These are phyloP conservation scores for Suhomyces faveliae DNA, from an alignment of 805 yeast genomes.

Conservation along the genomic window DNA sequence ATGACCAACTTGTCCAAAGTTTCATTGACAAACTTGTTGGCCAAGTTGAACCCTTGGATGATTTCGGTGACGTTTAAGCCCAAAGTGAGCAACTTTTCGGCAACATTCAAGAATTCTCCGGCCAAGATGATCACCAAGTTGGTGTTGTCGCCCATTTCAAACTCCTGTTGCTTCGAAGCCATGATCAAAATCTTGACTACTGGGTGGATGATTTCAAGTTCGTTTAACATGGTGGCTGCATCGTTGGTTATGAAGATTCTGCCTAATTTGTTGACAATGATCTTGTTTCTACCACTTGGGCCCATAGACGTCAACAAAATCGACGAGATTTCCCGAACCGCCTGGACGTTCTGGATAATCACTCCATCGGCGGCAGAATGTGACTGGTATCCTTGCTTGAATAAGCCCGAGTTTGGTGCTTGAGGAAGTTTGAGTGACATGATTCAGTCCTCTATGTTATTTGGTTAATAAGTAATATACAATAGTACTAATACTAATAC, in stretches of 20 bases:
- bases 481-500: no score
- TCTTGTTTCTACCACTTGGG: slow-evolving; percentile 96
- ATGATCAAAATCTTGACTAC: slow-evolving; percentile 93
- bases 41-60: slow-evolving; percentile 87
- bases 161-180: slow-evolving; percentile 97
- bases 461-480: no score
- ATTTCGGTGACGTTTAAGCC: slow-evolving; percentile 93
- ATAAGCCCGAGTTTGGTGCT: slow-evolving; percentile 90
- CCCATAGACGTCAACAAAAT: slow-evolving; percentile 95
- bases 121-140: slow-evolving; percentile 89
- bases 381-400: slow-evolving; percentile 92
- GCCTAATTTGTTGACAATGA: slow-evolving; percentile 84
- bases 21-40: slow-evolving; percentile 69
- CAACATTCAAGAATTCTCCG: slow-evolving; percentile 84
- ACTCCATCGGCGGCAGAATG: slow-evolving; percentile 93
- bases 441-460: no score
- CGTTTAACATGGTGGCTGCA: slow-evolving; percentile 96
- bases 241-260: slow-evolving; percentile 90
- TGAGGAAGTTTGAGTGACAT: slow-evolving; percentile 92
- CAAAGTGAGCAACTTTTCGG: slow-evolving; percentile 78
- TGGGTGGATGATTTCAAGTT: slow-evolving; percentile 93
- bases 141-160: slow-evolving; percentile 96
- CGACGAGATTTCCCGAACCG: slow-evolving; percentile 87
- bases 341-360: slow-evolving; percentile 85
- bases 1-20: slow-evolving; percentile 66